Conservation (phyloP, 2,329 filamentous ascomycete genomes). For the Colletotrichum higginsianum region DNA sequence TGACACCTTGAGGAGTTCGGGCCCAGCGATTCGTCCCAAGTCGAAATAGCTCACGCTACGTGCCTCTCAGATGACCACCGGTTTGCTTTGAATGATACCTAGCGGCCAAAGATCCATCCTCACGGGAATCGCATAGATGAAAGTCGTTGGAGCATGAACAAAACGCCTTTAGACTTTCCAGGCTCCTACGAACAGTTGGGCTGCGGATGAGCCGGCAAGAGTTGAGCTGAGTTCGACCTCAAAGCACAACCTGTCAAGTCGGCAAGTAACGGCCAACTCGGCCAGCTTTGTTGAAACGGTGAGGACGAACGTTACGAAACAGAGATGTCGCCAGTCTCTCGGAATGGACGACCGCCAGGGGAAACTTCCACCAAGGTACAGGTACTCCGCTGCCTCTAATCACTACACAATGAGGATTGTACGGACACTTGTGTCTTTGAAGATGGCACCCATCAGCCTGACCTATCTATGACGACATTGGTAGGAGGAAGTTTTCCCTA, state of each 20-base stretch:
- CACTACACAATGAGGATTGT: background rate
- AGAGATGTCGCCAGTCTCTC: background rate
- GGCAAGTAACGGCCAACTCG: constrained; percentile 12
- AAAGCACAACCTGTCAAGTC: constrained; percentile 18
- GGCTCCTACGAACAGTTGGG: background rate
- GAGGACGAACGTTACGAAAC: constrained; percentile 17
- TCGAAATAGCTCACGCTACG: constrained; percentile 14
- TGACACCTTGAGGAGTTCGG: constrained; percentile 7
- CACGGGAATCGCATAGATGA: constrained; percentile 6
- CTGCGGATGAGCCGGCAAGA: constrained; percentile 32
- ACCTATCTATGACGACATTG: constrained; percentile 40
- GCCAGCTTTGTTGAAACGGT: constrained; percentile 28
- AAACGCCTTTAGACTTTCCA: constrained; percentile 13
- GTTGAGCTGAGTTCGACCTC: constrained; percentile 7
- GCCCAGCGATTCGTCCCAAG: constrained; percentile 16
- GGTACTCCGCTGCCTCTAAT: background rate
- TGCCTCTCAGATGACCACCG: constrained; percentile 10
- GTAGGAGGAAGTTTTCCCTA: constrained; percentile 29
- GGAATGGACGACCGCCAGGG: constrained; percentile 18
- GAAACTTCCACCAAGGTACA: background rate
- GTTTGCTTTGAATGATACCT: background rate
- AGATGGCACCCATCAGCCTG: constrained; percentile 15
- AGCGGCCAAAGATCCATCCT: background rate
- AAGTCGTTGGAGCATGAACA: constrained; percentile 12
- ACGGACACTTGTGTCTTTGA: background rate